Evolutionary conservation across 2,329 filamentous ascomycete species (phyloP).

Genomic region (Alternaria alternata): DNA sequence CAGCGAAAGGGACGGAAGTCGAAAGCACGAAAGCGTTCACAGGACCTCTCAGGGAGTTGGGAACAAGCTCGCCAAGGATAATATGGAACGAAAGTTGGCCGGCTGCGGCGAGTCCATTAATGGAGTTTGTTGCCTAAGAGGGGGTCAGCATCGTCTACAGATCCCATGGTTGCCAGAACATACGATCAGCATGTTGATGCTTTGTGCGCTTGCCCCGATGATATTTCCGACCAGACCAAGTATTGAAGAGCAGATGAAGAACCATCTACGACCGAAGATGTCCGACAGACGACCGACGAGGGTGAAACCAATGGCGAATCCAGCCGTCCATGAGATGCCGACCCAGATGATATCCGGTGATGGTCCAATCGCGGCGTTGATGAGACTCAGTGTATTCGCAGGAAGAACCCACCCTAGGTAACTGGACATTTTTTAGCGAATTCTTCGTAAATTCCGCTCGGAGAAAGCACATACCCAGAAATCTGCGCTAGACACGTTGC

Average conservation of each 20-base stretch:
- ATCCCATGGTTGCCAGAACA: background rate
- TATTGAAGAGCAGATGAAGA: constrained; percentile 47
- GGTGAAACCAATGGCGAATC: constrained; percentile 49
- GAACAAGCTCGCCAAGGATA: constrained; percentile 51
- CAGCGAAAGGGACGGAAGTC: constrained; percentile 41
- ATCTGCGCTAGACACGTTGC: constrained; percentile 45
- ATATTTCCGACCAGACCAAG: constrained; percentile 48
- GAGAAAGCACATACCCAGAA: constrained; percentile 19
- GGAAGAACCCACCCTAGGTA: constrained; percentile 45
- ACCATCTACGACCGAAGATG: constrained; percentile 50
- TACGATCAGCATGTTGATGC: constrained; percentile 43
- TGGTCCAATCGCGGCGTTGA: constrained; percentile 51
- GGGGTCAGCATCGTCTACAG: constrained; percentile 5
- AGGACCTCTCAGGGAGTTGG: constrained; percentile 41
- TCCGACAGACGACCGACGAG: constrained; percentile 51
- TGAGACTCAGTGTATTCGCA: constrained; percentile 40
- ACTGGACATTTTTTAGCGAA: background rate
- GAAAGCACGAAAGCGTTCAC: constrained; percentile 48
- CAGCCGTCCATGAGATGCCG: constrained; percentile 45
- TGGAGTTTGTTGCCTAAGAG: constrained; percentile 35
- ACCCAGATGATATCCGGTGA: constrained; percentile 51
- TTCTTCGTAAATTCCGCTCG: background rate
- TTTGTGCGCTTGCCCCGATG: constrained; percentile 48
- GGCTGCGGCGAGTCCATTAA: constrained; percentile 51
- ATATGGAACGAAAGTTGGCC: constrained; percentile 52